Conservation (phyloP, 2,329 filamentous ascomycete genomes). For the Claviceps capensis region DNA sequence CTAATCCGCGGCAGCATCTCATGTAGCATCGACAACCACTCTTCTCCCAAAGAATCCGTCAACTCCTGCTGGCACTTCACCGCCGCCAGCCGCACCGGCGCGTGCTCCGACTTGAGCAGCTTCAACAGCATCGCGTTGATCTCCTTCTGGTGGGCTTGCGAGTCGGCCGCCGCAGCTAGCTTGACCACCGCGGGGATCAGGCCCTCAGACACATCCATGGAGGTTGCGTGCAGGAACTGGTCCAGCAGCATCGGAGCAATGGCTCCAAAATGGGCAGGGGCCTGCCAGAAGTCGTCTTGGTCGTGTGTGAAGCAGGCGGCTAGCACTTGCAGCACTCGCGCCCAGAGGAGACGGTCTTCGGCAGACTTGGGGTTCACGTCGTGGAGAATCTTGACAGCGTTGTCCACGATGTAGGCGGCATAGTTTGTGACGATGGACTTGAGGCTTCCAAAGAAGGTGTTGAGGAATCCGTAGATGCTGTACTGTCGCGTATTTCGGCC, state of each 20-base stretch:
- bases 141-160: constrained; percentile 79
- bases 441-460: constrained; percentile 67
- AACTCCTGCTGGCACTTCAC: constrained; percentile 70
- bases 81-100: constrained; percentile 63
- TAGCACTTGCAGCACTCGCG: constrained; percentile 56
- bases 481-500: constrained; percentile 51
- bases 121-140: constrained; percentile 69
- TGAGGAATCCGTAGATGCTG: constrained; percentile 70
- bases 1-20: constrained; percentile 97
- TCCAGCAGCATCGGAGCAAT: constrained; percentile 56
- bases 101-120: constrained; percentile 59
- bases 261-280: constrained; percentile 68
- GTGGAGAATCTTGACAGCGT: constrained; percentile 50
- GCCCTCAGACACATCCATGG: constrained; percentile 30
- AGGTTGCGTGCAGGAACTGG: constrained; percentile 43
- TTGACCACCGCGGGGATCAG: constrained; percentile 66
- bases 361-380: constrained; percentile 31
- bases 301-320: constrained; percentile 72
- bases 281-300: constrained; percentile 92
- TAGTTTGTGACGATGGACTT: constrained; percentile 94
- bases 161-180: constrained; percentile 67
- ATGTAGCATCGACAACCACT: constrained; percentile 81
- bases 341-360: constrained; percentile 48
- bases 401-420: constrained; percentile 70
- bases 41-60: constrained; percentile 72